phyloP scores from a whole-genome alignment of 2,329 filamentous ascomycete genomes.

The Huntiella moniliformis region DNA sequence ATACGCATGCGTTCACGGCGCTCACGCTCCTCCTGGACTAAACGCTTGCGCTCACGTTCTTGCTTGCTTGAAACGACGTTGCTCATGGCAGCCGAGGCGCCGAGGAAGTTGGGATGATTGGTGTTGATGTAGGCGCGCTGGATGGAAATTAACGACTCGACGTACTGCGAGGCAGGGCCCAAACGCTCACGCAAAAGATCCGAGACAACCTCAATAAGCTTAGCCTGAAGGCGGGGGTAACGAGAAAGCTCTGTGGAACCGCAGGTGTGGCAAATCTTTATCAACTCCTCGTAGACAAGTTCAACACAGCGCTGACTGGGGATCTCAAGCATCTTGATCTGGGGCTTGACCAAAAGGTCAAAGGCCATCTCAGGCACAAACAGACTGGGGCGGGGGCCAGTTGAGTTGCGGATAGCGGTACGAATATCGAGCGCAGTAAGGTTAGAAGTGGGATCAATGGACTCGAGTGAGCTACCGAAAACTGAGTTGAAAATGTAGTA shows the following conservation, averaged over 20 bases:
- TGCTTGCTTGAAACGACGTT: constrained; percentile 90
- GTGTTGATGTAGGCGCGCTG: constrained; percentile 98
- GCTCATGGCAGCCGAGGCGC: constrained; percentile 91
- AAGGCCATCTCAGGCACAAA: constrained; percentile 97
- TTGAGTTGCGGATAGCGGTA: constrained; percentile 95
- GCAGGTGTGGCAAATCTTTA: constrained; percentile 98
- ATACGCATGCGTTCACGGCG: constrained; percentile 65
- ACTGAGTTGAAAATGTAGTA: constrained; percentile 99
- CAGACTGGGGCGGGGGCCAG: constrained; percentile 80
- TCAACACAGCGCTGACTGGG: constrained; percentile 94
- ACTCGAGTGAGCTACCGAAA: constrained; percentile 88
- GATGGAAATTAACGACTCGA: constrained; percentile 92
- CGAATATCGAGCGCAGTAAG: constrained; percentile 87
- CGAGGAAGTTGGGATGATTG: constrained; percentile 96
- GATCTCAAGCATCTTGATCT: constrained; percentile 90
- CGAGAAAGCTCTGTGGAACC: constrained; percentile 83
- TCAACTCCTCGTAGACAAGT: constrained; percentile 93
- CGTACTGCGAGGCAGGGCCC: constrained; percentile 74
- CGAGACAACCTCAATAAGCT: constrained; percentile 94
- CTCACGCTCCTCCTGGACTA: constrained; percentile 67
- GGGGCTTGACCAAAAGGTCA: constrained; percentile 90
- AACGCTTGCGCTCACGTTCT: constrained; percentile 70
- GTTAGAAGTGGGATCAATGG: constrained; percentile 90
- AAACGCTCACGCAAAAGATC: constrained; percentile 84
- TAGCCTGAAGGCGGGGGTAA: constrained; percentile 83